Conservation (phyloP, 2,329 filamentous ascomycete species). For the Fusarium buharicum region DNA sequence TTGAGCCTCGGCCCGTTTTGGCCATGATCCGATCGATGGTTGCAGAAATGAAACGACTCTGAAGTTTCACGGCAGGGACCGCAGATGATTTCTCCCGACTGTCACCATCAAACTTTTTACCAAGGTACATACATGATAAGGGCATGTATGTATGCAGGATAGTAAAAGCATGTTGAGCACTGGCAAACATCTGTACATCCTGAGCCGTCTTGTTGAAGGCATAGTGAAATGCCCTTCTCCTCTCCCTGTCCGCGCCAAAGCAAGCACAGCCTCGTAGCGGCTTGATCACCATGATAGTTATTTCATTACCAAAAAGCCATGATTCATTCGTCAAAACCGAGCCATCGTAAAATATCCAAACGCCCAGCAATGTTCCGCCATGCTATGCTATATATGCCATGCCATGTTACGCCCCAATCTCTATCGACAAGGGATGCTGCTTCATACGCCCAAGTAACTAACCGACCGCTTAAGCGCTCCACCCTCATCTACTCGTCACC, state of each 20-base stretch:
- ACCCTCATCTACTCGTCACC: constrained; percentile 38
- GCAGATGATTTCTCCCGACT: constrained; percentile 21
- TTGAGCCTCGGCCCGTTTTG: constrained; percentile 36
- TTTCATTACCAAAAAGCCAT: constrained; percentile 7
- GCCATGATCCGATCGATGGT: constrained; percentile 25
- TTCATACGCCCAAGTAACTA: constrained; percentile 13
- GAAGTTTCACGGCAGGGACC: constrained; percentile 19
- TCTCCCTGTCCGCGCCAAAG: constrained; percentile 1
- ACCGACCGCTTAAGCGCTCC: constrained; percentile 13
- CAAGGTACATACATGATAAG: not conserved
- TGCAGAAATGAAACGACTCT: constrained; percentile 23
- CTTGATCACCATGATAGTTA: not conserved
- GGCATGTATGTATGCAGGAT: not conserved
- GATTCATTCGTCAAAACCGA: constrained; percentile 26
- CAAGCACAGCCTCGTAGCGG: constrained; percentile 2
- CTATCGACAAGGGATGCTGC: constrained; percentile 1
- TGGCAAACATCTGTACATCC: not conserved
- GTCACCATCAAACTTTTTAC: not conserved
- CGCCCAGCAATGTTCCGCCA: constrained; percentile 33
- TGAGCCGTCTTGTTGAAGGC: not conserved
- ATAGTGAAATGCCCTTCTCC: not conserved
- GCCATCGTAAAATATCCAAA: constrained; percentile 30
- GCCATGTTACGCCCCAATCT: constrained; percentile 15
- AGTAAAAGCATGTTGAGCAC: not conserved
- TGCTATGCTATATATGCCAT: constrained; percentile 18